phyloP scores from a whole-genome alignment of 305 asterid genomes.

The Stenogyne calaminthoides region DNA sequence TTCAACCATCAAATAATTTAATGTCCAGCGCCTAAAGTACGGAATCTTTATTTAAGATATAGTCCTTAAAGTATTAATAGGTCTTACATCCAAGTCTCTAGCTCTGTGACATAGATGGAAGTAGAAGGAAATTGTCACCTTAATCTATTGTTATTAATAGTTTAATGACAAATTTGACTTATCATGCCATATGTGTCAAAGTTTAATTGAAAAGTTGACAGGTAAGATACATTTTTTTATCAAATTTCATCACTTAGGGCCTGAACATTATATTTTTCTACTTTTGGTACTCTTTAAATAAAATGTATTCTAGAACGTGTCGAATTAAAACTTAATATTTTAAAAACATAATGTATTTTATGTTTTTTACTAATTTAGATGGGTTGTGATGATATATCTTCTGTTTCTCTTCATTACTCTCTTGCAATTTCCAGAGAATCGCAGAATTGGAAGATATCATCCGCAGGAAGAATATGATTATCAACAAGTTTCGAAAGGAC shows the following conservation, averaged over 20 bases:
- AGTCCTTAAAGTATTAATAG: not conserved
- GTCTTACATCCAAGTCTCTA: not conserved
- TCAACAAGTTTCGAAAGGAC: constrained; percentile 80
- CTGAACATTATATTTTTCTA: too few relatives aligned
- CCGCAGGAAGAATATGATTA: constrained; percentile 80
- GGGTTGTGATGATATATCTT: not conserved
- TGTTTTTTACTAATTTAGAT: not conserved
- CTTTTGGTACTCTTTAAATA: too few relatives aligned
- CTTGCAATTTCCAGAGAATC: constrained; percentile 55
- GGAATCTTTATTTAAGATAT: too few relatives aligned
- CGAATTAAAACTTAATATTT: not conserved
- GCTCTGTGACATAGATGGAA: not conserved
- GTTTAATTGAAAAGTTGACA: too few relatives aligned
- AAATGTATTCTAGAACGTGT: too few relatives aligned
- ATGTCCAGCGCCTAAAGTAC: too few relatives aligned
- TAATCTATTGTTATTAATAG: too few relatives aligned
- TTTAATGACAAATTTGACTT: too few relatives aligned
- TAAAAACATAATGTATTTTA: not conserved
- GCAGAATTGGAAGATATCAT: constrained; percentile 76
- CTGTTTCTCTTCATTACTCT: constrained; percentile 3
- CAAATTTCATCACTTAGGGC: not conserved
- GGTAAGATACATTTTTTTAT: not conserved
- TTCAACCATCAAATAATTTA: not conserved
- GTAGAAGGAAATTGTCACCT: not conserved
- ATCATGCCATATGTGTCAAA: too few relatives aligned